Conservation (phyloP, 1,139 yeast species). For the Hanseniaspora uvarum region DNA sequence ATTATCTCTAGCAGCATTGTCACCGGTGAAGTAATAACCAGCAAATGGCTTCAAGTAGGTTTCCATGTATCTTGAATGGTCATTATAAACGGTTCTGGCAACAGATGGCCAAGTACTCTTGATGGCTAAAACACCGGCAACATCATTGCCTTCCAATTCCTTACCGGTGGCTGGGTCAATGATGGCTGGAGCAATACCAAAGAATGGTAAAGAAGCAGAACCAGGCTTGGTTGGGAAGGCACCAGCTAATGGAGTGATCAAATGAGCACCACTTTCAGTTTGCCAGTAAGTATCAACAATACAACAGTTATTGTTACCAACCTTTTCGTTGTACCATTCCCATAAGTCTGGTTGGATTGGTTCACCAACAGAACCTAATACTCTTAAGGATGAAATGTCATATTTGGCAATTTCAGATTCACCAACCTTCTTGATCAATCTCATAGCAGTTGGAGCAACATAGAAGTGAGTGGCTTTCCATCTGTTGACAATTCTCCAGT, state of each 20-base stretch:
- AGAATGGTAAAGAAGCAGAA: slow-evolving; percentile 90
- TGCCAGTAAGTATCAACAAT: slow-evolving; percentile 98
- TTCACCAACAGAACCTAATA: slow-evolving; percentile 96
- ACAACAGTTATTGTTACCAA: slow-evolving; percentile 78
- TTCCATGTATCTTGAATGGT: slow-evolving; percentile 81
- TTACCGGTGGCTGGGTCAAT: slow-evolving; percentile 86
- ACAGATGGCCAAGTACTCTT: slow-evolving; percentile 92
- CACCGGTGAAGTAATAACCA: slow-evolving; percentile 95
- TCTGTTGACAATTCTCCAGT: slow-evolving; percentile 91
- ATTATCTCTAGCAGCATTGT: slow-evolving; percentile 95
- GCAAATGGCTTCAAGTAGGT: slow-evolving; percentile 94
- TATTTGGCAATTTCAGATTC: slow-evolving; percentile 72
- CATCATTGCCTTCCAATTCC: slow-evolving; percentile 78
- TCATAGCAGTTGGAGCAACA: slow-evolving; percentile 95
- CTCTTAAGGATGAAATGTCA: slow-evolving; percentile 82
- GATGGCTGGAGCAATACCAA: slow-evolving; percentile 81
- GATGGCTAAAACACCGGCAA: slow-evolving; percentile 90
- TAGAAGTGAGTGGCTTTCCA: slow-evolving; percentile 93
- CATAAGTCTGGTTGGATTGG: slow-evolving; percentile 97
- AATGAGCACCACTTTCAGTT: slow-evolving; percentile 94
- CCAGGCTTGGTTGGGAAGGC: slow-evolving; percentile 94
- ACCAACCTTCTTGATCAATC: slow-evolving; percentile 91
- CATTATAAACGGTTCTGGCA: slow-evolving; percentile 93
- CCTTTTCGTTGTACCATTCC: slow-evolving; percentile 94
- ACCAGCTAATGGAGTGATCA: slow-evolving; percentile 93